Conservation (phyloP, 208 protist species). For the Leishmania guyanensis region DNA sequence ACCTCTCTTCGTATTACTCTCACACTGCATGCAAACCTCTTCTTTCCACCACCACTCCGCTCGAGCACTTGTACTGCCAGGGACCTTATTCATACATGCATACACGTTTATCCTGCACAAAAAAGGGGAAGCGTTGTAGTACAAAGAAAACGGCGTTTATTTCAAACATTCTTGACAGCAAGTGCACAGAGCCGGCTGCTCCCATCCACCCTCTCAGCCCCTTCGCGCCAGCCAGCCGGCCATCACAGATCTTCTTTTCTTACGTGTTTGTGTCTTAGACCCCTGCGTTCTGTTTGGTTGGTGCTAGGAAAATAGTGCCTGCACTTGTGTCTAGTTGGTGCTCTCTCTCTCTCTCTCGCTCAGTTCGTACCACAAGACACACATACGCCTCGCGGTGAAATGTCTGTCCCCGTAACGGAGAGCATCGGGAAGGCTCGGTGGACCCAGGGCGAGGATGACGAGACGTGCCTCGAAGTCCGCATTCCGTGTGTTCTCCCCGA, state of each 20-base stretch:
- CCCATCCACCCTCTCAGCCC: neutral
- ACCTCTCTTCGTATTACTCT: neutral
- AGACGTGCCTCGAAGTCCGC: slow-evolving; percentile 67
- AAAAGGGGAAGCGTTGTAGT: neutral
- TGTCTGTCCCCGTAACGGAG: slow-evolving; percentile 43
- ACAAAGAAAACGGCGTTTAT: neutral
- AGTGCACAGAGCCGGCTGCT: neutral
- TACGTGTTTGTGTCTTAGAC: slow-evolving; percentile 1
- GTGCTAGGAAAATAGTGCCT: neutral
- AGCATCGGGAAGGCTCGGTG: slow-evolving; percentile 74
- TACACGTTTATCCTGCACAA: neutral
- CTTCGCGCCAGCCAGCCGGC: neutral
- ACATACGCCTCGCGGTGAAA: slow-evolving; percentile 1
- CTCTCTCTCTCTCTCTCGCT: neutral
- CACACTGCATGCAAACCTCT: neutral
- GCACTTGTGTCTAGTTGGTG: neutral
- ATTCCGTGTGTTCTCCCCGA: slow-evolving; percentile 70
- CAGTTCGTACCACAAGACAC: neutral
- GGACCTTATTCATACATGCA: neutral
- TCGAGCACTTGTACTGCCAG: neutral
- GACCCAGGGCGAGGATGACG: slow-evolving; percentile 71
- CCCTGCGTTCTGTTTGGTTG: neutral
- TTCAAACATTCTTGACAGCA: neutral
- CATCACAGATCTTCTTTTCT: slow-evolving; percentile 9
- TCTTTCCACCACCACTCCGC: neutral